A percentile compares a stretch with the other conserved stretches of the same genome.
These are phyloP conservation scores for Leishmania guyanensis DNA, from an alignment of 208 protist species.

Conservation along the genomic window DNA sequence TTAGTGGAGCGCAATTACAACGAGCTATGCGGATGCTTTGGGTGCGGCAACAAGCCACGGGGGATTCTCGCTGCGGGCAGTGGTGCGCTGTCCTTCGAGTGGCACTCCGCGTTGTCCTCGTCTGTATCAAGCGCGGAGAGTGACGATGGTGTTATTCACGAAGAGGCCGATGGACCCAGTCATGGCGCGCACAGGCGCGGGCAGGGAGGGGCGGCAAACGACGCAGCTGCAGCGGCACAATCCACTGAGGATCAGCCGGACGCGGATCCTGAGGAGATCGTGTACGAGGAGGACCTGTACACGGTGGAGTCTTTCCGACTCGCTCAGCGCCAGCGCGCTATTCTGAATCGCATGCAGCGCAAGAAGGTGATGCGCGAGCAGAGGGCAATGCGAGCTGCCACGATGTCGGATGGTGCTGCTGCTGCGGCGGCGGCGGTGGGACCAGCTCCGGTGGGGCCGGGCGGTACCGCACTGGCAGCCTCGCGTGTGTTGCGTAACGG, in stretches of 20 bases:
- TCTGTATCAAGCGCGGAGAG: constrained; percentile 3
- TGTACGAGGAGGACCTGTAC: constrained; percentile 70
- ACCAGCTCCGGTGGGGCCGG: not conserved
- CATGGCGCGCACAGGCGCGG: not conserved
- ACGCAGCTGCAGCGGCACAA: not conserved
- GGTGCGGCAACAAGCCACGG: constrained; percentile 51
- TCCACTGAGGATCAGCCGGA: not conserved
- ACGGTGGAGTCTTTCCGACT: constrained; percentile 62
- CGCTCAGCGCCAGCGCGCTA: constrained; percentile 42
- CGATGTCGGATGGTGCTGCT: not conserved
- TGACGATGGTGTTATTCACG: constrained; percentile 14
- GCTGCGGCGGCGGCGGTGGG: not conserved
- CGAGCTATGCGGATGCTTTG: constrained; percentile 60
- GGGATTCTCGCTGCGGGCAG: constrained; percentile 19
- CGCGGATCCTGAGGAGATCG: constrained; percentile 42
- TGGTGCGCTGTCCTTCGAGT: constrained; percentile 14
- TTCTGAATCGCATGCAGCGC: constrained; percentile 37
- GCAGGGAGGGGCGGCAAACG: not conserved
- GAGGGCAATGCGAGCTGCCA: not conserved
- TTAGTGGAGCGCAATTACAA: constrained; percentile 72
- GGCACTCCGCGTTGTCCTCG: constrained; percentile 15
- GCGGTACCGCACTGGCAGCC: not conserved
- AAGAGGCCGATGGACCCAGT: not conserved
- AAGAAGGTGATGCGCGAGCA: constrained; percentile 17
- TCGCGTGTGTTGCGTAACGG: constrained; percentile 15